These are phyloP conservation scores for Penicillium daleae DNA, from an alignment of 495 filamentous ascomycete species.

Conservation along the genomic window DNA sequence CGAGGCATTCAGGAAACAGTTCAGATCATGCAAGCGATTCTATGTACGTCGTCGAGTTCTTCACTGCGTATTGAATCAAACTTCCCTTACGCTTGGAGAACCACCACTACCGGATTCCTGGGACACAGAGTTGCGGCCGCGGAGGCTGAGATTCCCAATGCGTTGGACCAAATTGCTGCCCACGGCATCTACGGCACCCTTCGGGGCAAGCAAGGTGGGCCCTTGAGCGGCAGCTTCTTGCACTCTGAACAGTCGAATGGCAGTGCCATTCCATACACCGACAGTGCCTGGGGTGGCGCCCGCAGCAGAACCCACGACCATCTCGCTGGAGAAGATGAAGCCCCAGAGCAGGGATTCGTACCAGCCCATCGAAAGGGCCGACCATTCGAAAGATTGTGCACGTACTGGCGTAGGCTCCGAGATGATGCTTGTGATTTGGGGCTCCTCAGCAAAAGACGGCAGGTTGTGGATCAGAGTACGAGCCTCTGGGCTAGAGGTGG, in stretches of 20 bases:
- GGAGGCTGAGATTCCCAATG: conserved; percentile 75
- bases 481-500: conserved; percentile 40
- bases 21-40: conserved; percentile 16
- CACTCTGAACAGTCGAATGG: conserved; percentile 85
- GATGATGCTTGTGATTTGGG: conserved; percentile 61
- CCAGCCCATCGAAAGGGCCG: conserved; percentile 89
- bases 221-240: conserved; percentile 81
- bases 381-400: conserved; percentile 95
- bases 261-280: conserved; percentile 94
- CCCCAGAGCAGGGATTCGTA: conserved; percentile 95
- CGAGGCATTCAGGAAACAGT: conserved; percentile 12
- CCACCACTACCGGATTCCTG: conserved; percentile 37
- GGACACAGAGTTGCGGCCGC: conserved; percentile 41
- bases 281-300: conserved; percentile 68
- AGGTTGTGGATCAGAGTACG: conserved; percentile 51
- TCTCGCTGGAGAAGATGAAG: conserved; percentile 90
- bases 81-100: conserved; percentile 44
- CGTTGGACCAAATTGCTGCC: conserved; percentile 88
- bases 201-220: conserved; percentile 78
- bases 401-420: conserved; percentile 72
- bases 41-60: conserved; percentile 26
- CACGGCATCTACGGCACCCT: conserved; percentile 94
- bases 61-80: conserved; percentile 23
- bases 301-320: conserved; percentile 70
- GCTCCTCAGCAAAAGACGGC: conserved; percentile 66